Evolutionary conservation across 2,329 filamentous ascomycete species (phyloP).

Genomic region (Phialophora macrospora): DNA sequence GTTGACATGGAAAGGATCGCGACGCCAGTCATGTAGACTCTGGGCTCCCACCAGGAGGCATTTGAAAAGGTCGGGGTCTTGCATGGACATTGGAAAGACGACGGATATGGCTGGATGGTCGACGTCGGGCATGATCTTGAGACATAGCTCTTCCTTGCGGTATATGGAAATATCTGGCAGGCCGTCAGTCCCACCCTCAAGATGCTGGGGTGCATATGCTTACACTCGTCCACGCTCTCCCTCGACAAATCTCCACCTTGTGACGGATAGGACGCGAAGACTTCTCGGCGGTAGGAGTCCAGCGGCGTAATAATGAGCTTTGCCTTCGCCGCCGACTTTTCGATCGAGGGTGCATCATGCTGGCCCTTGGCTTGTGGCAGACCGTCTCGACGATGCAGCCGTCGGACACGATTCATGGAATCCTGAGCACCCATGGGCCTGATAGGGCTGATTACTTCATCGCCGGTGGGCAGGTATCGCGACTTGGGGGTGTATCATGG

Average conservation of each 20-base stretch:
- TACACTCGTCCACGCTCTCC: slow-evolving; percentile 32
- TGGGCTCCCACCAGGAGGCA: slow-evolving; percentile 30
- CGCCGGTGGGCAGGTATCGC: background rate
- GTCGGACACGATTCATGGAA: slow-evolving; percentile 4
- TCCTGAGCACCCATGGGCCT: slow-evolving; percentile 20
- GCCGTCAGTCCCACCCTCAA: background rate
- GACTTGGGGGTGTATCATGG: background rate
- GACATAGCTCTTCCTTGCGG: slow-evolving; percentile 24
- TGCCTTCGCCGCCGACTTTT: slow-evolving; percentile 7
- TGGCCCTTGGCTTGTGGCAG: slow-evolving; percentile 2
- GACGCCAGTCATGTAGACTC: slow-evolving; percentile 33
- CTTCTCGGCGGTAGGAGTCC: slow-evolving; percentile 30
- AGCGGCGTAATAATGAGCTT: slow-evolving; percentile 25
- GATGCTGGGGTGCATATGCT: slow-evolving; percentile 8
- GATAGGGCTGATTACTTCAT: slow-evolving; percentile 16
- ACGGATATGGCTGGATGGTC: slow-evolving; percentile 30
- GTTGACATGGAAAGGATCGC: slow-evolving; percentile 22
- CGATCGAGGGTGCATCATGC: background rate
- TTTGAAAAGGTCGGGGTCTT: slow-evolving; percentile 30
- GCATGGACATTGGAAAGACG: slow-evolving; percentile 29
- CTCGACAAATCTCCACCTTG: slow-evolving; percentile 12
- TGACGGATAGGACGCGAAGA: slow-evolving; percentile 24
- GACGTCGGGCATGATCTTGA: slow-evolving; percentile 28
- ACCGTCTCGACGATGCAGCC: slow-evolving; percentile 9
- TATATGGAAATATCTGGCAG: slow-evolving; percentile 23